Base-by-base conservation (phyloP, 495 filamentous ascomycete species). In the Hypoxylon trugodes region DNA sequence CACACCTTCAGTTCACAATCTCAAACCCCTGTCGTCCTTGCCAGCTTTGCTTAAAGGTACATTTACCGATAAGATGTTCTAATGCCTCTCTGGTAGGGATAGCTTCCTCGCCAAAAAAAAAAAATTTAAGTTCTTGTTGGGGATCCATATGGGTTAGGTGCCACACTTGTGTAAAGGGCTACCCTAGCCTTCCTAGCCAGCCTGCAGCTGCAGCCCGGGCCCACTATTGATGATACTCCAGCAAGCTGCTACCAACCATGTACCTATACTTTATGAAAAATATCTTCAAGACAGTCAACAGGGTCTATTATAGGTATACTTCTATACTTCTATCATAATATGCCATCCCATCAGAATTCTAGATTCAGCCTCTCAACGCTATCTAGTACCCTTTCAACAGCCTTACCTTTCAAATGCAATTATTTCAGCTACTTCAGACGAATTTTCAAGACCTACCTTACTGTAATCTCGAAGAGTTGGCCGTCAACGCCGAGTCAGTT, bases 81-180 rank as follows among this genome's bases (percentile, higher is more conserved):
- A 71, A 61, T 68, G 41, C 30, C 57, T 35, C 21, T 32, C 19
- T 55, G 32, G 36, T 48, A 59, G 48, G 59, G 40, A 59, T 40
- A 68, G 57, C 65, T 54, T 26, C 51, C 68, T 65, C 68, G 69
- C 42, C 65, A 71, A 55, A 71, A 59, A 71, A n/a, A 54, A 54
- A 58, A 64, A 52, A 65, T 59, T 59, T 67, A 69, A 64, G 38
- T 64, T 72, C 66, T 72, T 72, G 69, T 72, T 72, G 69, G 69
- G 69, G 66, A 69, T 72, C 59, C 57, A 57, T 58, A 32, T 55
- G 50, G 61, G 49, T 54, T 69, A 59, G 61, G 61, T 64, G 61
- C 54, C 61, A 69, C 68, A 51, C 62, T 61, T 60, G 49, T 55
- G 50, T 59, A 61, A 69, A n/a, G n/a, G n/a, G n/a, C n/a, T n/a